A percentile compares a stretch with the other conserved stretches of the same genome.
These are phyloP conservation scores for Exserohilum turcica DNA, from an alignment of 2,329 filamentous ascomycete genomes.

Conservation along the genomic window DNA sequence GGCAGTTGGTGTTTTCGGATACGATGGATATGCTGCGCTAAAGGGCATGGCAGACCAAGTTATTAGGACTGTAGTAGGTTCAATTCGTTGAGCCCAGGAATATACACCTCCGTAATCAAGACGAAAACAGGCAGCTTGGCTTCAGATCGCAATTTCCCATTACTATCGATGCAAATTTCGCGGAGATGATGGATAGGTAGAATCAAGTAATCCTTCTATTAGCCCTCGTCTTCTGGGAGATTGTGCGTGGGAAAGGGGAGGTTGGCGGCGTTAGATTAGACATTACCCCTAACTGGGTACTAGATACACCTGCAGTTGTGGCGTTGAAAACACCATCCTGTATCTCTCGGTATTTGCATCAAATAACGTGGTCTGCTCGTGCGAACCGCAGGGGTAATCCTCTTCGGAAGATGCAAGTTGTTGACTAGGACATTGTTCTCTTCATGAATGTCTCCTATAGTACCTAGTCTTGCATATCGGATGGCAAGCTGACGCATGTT, in stretches of 20 bases:
- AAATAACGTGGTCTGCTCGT: constrained; percentile 9
- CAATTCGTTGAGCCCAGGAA: constrained; percentile 55
- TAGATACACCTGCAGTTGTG: constrained; percentile 17
- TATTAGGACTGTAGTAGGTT: constrained; percentile 56
- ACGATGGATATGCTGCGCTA: constrained; percentile 11
- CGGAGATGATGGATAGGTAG: constrained; percentile 35
- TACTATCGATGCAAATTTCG: constrained; percentile 53
- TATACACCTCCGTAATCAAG: constrained; percentile 60
- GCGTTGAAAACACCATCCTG: constrained; percentile 17
- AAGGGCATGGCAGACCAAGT: constrained; percentile 14
- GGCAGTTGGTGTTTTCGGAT: constrained; percentile 26
- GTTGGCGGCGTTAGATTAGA: constrained; percentile 23
- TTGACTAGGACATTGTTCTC: constrained; percentile 6
- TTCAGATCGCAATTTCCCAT: constrained; percentile 11
- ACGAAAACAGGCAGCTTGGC: constrained; percentile 55
- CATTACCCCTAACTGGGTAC: constrained; percentile 21
- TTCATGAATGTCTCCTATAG: constrained; percentile 14
- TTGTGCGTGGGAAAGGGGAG: constrained; percentile 21
- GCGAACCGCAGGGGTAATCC: constrained; percentile 20
- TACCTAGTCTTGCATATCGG: constrained; percentile 14
- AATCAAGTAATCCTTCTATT: constrained; percentile 53
- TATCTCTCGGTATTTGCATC: background rate
- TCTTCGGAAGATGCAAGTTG: constrained; percentile 19
- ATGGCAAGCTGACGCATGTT: constrained; percentile 11
- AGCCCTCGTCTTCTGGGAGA: constrained; percentile 21